A percentile compares a stretch with the other conserved stretches of the same genome.
These are phyloP conservation scores for Scenedesmus sp. DNA, from an alignment of 163 green algal genomes.

Conservation along the genomic window DNA sequence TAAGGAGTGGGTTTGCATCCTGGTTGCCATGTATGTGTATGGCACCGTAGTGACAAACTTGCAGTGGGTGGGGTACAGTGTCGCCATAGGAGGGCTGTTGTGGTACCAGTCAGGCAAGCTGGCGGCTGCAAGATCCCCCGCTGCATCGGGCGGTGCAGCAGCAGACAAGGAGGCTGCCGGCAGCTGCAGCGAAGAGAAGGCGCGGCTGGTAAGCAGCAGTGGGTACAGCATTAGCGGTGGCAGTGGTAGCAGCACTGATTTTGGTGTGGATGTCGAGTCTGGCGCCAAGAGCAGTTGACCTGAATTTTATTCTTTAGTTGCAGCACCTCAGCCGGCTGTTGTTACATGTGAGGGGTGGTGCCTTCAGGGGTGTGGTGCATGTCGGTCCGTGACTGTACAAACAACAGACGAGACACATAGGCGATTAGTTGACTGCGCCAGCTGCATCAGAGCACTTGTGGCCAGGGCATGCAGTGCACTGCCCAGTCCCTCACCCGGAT, in stretches of 20 bases:
- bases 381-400: too few species aligned
- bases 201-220: too few species aligned
- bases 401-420: too few species aligned
- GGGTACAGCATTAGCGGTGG: too few species aligned
- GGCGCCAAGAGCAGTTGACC: background rate
- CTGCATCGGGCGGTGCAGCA: background rate
- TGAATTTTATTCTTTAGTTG: too few species aligned
- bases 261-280: too few species aligned
- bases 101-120: conserved; percentile 38
- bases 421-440: too few species aligned
- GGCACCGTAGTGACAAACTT: background rate
- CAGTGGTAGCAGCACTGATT: too few species aligned
- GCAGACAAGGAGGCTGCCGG: background rate
- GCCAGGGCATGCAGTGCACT: background rate
- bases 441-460: background rate
- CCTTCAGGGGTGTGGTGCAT: too few species aligned
- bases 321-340: too few species aligned
- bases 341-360: too few species aligned
- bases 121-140: background rate
- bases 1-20: conserved; percentile 45
- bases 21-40: conserved; percentile 43
- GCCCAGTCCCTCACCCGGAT: too few species aligned
- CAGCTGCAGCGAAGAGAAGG: background rate
- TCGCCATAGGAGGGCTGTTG: conserved; percentile 20
- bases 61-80: conserved; percentile 46